Percentiles rank a stretch among this genome's conserved stretches.
phyloP scores from a whole-genome alignment of 345 rosid genomes.

The Euphorbia lathyris region DNA sequence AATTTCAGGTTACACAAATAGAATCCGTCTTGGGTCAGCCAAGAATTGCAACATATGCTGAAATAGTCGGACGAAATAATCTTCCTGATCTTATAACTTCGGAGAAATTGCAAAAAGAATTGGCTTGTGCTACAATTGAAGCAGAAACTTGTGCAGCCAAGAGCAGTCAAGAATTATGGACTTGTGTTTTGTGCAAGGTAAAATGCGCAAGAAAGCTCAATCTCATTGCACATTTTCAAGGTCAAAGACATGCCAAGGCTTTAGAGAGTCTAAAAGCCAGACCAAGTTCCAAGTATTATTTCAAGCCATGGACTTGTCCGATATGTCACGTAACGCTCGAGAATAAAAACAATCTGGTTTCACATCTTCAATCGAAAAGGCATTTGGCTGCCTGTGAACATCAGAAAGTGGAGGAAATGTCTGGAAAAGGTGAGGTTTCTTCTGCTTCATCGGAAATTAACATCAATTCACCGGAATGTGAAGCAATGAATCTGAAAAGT shows the following conservation, averaged over 20 bases:
- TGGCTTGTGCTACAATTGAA: constrained; percentile 29
- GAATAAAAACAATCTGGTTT: not conserved
- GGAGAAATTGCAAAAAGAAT: constrained; percentile 21
- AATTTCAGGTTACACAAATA: constrained; percentile 9
- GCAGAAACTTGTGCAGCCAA: not conserved
- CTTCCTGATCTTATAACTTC: not conserved
- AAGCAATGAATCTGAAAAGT: not conserved
- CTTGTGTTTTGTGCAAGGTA: not conserved
- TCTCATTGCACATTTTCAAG: constrained; percentile 22
- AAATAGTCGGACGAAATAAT: not conserved
- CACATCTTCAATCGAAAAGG: constrained; percentile 7
- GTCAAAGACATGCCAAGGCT: constrained; percentile 24
- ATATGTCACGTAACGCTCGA: not conserved
- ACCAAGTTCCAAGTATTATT: not conserved
- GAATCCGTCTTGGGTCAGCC: not conserved
- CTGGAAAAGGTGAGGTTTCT: not conserved
- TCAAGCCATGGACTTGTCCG: not conserved
- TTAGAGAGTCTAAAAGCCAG: constrained; percentile 11
- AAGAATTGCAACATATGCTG: not conserved
- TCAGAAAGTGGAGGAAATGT: not conserved
- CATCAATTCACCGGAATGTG: too few species aligned
- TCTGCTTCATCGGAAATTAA: not conserved
- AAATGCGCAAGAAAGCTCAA: not conserved
- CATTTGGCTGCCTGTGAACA: not conserved
- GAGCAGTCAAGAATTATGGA: not conserved